Percentiles rank a stretch among this genome's conserved stretches.
These are phyloP conservation scores for Penicillium sp. DNA, from an alignment of 2,329 filamentous ascomycete genomes.

Conservation along the genomic window DNA sequence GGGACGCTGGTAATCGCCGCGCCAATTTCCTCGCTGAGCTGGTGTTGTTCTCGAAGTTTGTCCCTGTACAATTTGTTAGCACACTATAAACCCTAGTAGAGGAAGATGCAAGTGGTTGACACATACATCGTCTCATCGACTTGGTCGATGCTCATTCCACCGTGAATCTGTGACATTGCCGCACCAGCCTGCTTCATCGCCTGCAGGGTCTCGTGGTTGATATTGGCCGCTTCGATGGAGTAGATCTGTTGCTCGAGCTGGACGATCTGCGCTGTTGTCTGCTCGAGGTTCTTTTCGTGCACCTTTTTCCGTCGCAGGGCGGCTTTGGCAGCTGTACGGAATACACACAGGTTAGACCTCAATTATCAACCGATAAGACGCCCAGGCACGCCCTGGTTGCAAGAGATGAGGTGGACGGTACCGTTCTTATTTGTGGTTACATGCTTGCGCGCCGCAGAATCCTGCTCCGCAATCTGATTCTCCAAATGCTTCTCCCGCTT, in stretches of 20 bases:
- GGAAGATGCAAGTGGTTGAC: not conserved
- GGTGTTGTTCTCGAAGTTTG: conserved; percentile 83
- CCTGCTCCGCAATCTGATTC: conserved; percentile 89
- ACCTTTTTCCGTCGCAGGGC: conserved; percentile 92
- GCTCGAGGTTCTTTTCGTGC: conserved; percentile 85
- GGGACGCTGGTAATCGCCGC: conserved; percentile 71
- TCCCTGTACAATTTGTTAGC: conserved; percentile 57
- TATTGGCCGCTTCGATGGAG: conserved; percentile 95
- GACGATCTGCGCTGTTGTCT: conserved; percentile 82
- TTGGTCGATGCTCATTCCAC: conserved; percentile 84
- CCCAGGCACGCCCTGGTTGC: not conserved
- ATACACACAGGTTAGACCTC: not conserved
- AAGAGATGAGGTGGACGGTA: conserved; percentile 47
- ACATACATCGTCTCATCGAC: conserved; percentile 92
- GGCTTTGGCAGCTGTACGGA: conserved; percentile 70
- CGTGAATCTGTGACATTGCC: conserved; percentile 92
- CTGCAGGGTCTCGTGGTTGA: conserved; percentile 92
- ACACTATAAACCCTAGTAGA: conserved; percentile 1
- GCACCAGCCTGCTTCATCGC: conserved; percentile 88
- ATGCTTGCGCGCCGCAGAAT: conserved; percentile 80
- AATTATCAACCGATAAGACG: not conserved
- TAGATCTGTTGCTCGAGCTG: conserved; percentile 95
- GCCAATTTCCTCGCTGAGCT: conserved; percentile 87
- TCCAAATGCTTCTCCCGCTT: conserved; percentile 91
- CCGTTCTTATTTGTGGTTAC: conserved; percentile 85